Evolutionary conservation across 805 yeast genomes (phyloP), one percentile per base, ranked within the genome.

Genomic region (Metschnikowia peoriensis): DNA sequence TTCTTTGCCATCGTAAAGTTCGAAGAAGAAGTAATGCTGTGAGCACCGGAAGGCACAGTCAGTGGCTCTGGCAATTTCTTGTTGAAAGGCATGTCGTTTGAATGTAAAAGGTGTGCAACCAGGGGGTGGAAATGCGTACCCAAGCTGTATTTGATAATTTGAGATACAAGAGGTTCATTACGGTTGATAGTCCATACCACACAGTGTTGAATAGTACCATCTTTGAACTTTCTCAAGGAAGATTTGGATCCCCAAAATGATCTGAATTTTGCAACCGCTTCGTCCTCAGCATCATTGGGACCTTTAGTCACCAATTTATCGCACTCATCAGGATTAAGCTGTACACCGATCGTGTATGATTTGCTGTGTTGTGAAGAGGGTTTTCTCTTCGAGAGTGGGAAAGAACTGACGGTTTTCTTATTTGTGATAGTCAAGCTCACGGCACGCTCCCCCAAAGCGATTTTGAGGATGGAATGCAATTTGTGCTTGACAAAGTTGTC

Each of bases 201-300:
- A 66, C 96, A 88, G 69, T 94, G 96, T 56, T 83, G 85, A 54
- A 94, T 91, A 4, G 86, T 77, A 38, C 97, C 97, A 69, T 94
- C 97, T 64, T 89, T 91, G 73, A 93, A 94, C 66, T 94, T 83
- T 75, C 99, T 83, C 51, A 94, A 76, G 12, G 94, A 89, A 0
- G 96, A 84, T 58, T 82, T 86, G 9, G 80, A 64, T 10, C 97
- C 97, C 99, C 99, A 94, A 65, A 94, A 92, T 6, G 81, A 72
- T 59, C 88, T 82, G 73, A 94, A 94, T 50, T 79, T 76, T 7
- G 80, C 72, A 14, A 78, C 83, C 41, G 73, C 72, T 34, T 82
- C 87, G 39, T 80, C 77, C 39, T 81, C 81, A 12, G 75, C 75
- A 43, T 63, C 66, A 38, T 75, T 70, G 9, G 98, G 97, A 1